Base-by-base conservation (phyloP, 495 filamentous ascomycete genomes). In the Xylaria sp. region DNA sequence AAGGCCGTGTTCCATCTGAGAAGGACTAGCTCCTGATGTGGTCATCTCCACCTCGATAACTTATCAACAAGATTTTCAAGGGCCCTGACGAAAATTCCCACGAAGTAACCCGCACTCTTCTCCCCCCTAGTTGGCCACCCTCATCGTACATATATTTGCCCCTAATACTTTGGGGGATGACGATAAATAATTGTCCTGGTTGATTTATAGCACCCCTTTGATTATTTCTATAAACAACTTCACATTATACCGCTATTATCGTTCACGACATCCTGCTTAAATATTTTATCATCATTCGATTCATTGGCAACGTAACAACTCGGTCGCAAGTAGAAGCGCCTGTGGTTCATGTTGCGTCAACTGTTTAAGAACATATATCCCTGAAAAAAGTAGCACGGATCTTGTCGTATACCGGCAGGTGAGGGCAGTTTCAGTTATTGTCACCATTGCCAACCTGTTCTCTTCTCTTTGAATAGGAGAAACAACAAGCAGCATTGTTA, bases 1-100 rank as follows among this genome's bases (percentile, higher is more conserved):
- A 74, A 73, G 35, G 52, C 69, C 72, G 73, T 76, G 73, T 78
- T 73, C 71, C 74, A 73, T 76, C 74, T 75, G 74, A 71, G 50
- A 64, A 58, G 43, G 64, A 57, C 69, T 69, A 76, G 71, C 71
- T 72, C 72, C 74, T 69, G 69, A 72, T 71, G 74, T 69, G 72
- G 72, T 67, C 70, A 75, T 72, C 68, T 66, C 73, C 67, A 70
- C 71, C 63, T 76, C 68, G 63, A 76, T 61, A 70, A 62, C 33
- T 50, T 57, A 72, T 53, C 61, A 29, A 55, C 40, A 55, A 65
- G n/a, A 67, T 48, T 70, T 67, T 62, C 67, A 61, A 72, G 43
- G 48, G 53, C 68, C 67, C 58, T 73, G 69, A 72, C 58, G 35
- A 69, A 64, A 58, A 57, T 70, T 70, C 73, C 71, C 71, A 75